These are phyloP conservation scores for Cyclocybe aegerita DNA, from an alignment of 768 basidiomycete species.

Conservation along the genomic window DNA sequence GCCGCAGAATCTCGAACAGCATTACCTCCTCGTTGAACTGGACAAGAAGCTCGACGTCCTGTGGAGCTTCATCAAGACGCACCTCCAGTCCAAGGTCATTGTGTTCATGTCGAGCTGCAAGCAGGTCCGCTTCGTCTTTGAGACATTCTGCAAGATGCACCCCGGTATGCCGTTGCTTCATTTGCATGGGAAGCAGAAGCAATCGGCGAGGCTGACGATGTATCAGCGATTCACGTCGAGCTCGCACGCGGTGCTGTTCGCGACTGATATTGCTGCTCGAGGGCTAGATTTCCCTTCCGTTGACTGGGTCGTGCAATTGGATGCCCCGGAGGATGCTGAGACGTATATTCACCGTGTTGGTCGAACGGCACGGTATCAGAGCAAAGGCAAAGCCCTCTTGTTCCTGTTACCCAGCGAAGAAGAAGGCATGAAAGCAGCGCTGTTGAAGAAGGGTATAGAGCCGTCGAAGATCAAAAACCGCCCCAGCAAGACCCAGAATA, in stretches of 20 bases:
- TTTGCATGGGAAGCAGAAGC: constrained; percentile 96
- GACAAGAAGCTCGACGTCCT: constrained; percentile 89
- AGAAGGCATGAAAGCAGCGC: constrained; percentile 77
- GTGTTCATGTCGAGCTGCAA: constrained; percentile 96
- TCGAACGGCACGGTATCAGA: constrained; percentile 91
- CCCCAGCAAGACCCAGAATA: constrained; percentile 79
- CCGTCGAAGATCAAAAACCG: constrained; percentile 85
- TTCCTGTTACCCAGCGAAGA: constrained; percentile 90
- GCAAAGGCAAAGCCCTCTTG: constrained; percentile 81
- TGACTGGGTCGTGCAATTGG: constrained; percentile 95
- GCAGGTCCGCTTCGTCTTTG: constrained; percentile 95
- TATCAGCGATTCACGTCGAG: constrained; percentile 83
- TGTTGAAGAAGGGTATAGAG: constrained; percentile 71
- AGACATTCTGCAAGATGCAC: constrained; percentile 94
- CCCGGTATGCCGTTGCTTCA: constrained; percentile 93
- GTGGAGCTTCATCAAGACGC: constrained; percentile 94
- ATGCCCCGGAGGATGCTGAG: constrained; percentile 95
- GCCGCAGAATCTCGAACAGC: constrained; percentile 82
- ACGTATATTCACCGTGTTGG: constrained; percentile 98
- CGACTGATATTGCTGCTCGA: constrained; percentile 95
- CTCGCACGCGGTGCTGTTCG: constrained; percentile 84
- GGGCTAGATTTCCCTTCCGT: constrained; percentile 96
- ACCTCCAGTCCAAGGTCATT: constrained; percentile 86
- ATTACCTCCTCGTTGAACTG: constrained; percentile 80
- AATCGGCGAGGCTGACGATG: constrained; percentile 79